Conservation (phyloP, 2,329 filamentous ascomycete genomes). For the Fusarium oxysporum region DNA sequence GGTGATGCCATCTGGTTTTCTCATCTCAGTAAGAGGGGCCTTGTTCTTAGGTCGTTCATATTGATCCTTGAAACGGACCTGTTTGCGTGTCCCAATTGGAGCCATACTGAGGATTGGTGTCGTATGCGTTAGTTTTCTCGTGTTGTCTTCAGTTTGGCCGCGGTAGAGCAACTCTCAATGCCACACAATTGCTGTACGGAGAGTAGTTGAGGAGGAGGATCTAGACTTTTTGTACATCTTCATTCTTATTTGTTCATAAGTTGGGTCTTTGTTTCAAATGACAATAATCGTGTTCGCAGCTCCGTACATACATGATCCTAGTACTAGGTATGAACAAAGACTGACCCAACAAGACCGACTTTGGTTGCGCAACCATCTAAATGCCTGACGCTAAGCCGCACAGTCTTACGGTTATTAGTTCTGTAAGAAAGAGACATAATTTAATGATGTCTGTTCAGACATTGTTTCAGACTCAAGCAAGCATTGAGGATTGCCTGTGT, state of each 20-base stretch:
- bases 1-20: neutral
- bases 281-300: neutral
- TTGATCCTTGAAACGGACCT: neutral
- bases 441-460: neutral
- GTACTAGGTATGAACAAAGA: neutral
- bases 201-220: neutral
- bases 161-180: neutral
- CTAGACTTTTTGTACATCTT: neutral
- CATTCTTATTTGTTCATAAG: neutral
- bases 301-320: neutral
- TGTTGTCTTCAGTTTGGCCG: neutral
- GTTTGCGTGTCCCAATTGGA: neutral
- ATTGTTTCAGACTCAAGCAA: neutral
- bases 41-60: neutral
- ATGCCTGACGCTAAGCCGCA: neutral
- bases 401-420: neutral
- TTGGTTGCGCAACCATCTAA: neutral
- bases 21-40: neutral
- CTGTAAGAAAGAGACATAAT: neutral
- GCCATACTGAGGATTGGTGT: neutral
- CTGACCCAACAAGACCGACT: neutral
- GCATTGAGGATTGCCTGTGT: neutral
- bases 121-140: neutral
- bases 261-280: neutral
- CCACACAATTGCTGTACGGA: neutral